Evolutionary conservation across 2,329 filamentous ascomycete genomes (phyloP), one percentile per base, ranked within the genome.

Genomic region (Trichoderma sp.): DNA sequence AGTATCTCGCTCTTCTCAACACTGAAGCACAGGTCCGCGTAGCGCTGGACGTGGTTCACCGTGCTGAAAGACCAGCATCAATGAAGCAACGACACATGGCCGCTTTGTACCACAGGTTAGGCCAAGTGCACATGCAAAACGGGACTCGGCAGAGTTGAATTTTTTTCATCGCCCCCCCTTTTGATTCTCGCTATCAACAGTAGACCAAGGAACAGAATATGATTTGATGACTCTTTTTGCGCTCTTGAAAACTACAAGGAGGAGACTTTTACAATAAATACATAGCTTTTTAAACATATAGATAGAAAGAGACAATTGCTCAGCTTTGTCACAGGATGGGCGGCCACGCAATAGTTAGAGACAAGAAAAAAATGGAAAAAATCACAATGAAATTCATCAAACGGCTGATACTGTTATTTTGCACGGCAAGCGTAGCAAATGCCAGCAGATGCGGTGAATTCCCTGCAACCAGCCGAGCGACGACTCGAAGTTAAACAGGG

Each of bases 31-130:
- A 93, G 76, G 84, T 94, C 17, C 84, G 86, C 68, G 81, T 86
- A 23, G 91, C 93, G 85, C 81, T 94, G 17, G 85, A 88, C 70
- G 86, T 87, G 0, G 79, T 94, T 26, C 88, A 88, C 26, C 79
- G 74, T 72, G 76, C 78, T 30, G 55, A 70, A 59, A 58, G 20
- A 15, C 34, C 17, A 36, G 26, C 17, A 12, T 26, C 32, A 55
- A 55, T 59, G 34, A 74, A 75, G 53, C 61, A 73, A 12, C 57
- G 58, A 65, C 67, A 36, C 15, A 71, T 72, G 23, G 13, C 53
- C 20, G 47, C 47, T 11, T 50, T 74, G 28, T 63, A 68, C 34
- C 57, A 74, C 71, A 73, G 71, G 47, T 63, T 72, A 71, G 57
- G 47, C 53, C 63, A 34, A 28, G 57, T 74, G 53, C 39, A 59